Conservation (phyloP, 768 basidiomycete genomes). For the Kwoniella mangroviensis region DNA sequence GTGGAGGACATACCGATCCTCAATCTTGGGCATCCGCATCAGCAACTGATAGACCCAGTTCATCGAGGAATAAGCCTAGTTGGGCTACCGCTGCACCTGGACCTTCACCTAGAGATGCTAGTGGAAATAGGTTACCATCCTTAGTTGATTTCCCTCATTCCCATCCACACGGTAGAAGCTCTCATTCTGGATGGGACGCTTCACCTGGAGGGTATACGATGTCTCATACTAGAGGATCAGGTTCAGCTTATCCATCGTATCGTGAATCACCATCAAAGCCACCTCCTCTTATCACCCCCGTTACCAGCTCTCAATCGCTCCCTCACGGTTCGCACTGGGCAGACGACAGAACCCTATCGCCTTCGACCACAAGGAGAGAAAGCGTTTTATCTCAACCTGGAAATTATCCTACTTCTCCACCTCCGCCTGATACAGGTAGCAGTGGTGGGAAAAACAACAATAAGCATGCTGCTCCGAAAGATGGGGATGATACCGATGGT, state of each 20-base stretch:
- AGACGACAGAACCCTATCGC: conserved; percentile 10
- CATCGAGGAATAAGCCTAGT: conserved; percentile 12
- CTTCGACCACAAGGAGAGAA: conserved; percentile 1
- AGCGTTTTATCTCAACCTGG: conserved; percentile 12
- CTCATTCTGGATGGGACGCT: conserved; percentile 28
- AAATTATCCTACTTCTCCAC: background rate
- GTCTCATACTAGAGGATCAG: conserved; percentile 20
- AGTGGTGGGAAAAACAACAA: background rate
- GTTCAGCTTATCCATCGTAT: conserved; percentile 6
- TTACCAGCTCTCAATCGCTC: background rate
- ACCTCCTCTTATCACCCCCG: conserved; percentile 24
- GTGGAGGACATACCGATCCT: conserved; percentile 37
- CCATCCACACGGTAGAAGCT: background rate
- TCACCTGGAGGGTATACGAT: conserved; percentile 28
- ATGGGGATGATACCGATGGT: background rate
- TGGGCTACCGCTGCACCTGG: conserved; percentile 8
- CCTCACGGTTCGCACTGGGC: background rate
- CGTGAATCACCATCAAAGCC: conserved; percentile 25
- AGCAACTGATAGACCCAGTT: conserved; percentile 3
- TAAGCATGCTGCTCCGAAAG: conserved; percentile 21
- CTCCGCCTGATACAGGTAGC: background rate
- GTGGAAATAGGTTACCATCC: conserved; percentile 28
- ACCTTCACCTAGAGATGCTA: conserved; percentile 26
- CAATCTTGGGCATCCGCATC: conserved; percentile 27
- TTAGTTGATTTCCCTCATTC: conserved; percentile 29